Evolutionary conservation across 371 early-diverging fungal species (phyloP), one percentile per base, ranked within the genome.

Genomic region (Quaeritorhiza haematococci): DNA sequence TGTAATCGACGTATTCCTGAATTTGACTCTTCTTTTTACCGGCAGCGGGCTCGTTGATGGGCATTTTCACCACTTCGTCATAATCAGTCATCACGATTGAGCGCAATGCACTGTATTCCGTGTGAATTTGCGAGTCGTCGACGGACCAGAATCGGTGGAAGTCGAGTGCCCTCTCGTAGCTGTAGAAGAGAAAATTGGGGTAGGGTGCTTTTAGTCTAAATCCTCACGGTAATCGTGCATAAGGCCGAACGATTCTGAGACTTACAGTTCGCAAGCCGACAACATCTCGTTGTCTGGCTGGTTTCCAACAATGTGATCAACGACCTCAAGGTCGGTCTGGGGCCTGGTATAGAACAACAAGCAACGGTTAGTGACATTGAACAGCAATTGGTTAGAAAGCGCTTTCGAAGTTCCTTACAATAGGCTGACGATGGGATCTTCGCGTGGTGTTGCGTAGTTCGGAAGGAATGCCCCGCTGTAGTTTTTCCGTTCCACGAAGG

Each of bases 101-200:
- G 21, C 94, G 86, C 58, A 96, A 80, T 33, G 95, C 86, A 66
- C 89, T 88, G 82, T 92, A 96, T 68, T 97, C 90, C 48, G 96
- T 93, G 76, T 90, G 89, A 51, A 97, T 92, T 73, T 94, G 91
- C 59, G 81, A 87, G 76, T 97, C 98, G 74, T 97, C 98, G 44
- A 97, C 94, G 29, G 92, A 92, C 96, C 96, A 96, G 88, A 96
- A 97, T 43, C 96, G 87, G 74, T 94, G 95, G 84, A 96, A 96
- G 58, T 90, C 93, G 28, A 97, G 84, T 57, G 84, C 78, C 58
- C 84, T 75, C 74, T 95, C 94, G 68, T 80, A 79, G 28, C 27
- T 6, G 45, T 49, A 33, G 19, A 52, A 13, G 13, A 15, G 47
- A 23, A 13, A 8, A 46, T 10, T 13, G 8, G 15, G 8, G 23